These are phyloP conservation scores for Xylaria polymorpha DNA, from an alignment of 2,329 filamentous ascomycete genomes.

Conservation along the genomic window DNA sequence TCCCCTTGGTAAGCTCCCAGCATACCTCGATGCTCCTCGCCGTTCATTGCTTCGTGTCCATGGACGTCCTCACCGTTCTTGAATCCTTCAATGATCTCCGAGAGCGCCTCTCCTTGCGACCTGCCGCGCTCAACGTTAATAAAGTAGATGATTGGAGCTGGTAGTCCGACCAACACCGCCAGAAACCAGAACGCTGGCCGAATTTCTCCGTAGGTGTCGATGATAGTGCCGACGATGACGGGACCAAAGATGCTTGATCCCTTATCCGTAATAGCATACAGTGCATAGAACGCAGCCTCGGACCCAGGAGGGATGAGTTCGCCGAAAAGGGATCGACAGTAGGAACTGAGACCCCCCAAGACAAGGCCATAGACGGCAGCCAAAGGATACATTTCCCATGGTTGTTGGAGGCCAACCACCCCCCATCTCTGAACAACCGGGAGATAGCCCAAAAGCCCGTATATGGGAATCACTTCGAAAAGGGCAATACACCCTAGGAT, in stretches of 20 bases:
- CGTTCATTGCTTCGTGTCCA: constrained; percentile 36
- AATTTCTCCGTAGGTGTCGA: constrained; percentile 83
- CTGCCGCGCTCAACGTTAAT: constrained; percentile 86
- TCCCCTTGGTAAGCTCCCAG: constrained; percentile 51
- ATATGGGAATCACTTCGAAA: constrained; percentile 92
- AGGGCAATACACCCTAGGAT: constrained; percentile 91
- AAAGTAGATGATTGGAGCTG: constrained; percentile 84
- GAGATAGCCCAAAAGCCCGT: constrained; percentile 88
- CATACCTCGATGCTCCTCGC: constrained; percentile 51
- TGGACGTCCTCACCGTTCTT: constrained; percentile 49
- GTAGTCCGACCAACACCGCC: constrained; percentile 83
- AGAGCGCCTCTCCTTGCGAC: constrained; percentile 73
- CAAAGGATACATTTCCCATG: constrained; percentile 96
- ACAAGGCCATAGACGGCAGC: constrained; percentile 93
- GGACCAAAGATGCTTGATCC: constrained; percentile 94
- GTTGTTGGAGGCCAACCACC: constrained; percentile 86
- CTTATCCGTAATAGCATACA: constrained; percentile 98
- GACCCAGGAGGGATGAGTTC: constrained; percentile 94
- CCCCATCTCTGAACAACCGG: constrained; percentile 80
- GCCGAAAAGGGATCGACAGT: constrained; percentile 91
- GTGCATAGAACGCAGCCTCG: constrained; percentile 94
- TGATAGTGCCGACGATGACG: constrained; percentile 91
- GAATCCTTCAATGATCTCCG: constrained; percentile 68
- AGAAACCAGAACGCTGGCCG: constrained; percentile 93
- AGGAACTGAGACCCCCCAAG: constrained; percentile 89